These are phyloP conservation scores for Chaetomium sp. DNA, from an alignment of 2,329 filamentous ascomycete genomes.

Conservation along the genomic window DNA sequence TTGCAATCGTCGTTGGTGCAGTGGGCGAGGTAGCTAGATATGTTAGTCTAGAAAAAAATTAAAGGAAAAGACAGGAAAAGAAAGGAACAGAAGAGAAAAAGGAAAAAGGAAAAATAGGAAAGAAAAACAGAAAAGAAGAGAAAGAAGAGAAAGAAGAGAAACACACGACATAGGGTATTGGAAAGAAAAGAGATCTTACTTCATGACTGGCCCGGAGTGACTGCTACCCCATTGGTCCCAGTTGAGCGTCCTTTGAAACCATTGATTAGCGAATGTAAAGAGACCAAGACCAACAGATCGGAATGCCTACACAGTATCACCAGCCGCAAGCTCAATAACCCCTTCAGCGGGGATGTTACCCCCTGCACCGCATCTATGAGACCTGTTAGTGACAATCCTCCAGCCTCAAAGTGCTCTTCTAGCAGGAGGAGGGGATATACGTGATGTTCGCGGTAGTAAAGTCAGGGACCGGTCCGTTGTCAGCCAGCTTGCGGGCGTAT, in stretches of 20 bases:
- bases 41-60: too few relatives aligned
- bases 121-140: too few relatives aligned
- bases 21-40: conserved; percentile 29
- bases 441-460: conserved; percentile 24
- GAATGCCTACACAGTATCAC: conserved; percentile 18
- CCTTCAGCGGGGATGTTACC: conserved; percentile 17
- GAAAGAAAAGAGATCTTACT: conserved; percentile 7
- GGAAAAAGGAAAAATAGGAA: too few relatives aligned
- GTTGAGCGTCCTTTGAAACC: conserved; percentile 4
- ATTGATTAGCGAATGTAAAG: not conserved
- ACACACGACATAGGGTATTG: too few relatives aligned
- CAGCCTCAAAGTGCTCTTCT: not conserved
- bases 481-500: conserved; percentile 21
- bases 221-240: conserved; percentile 32
- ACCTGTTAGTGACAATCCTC: not conserved
- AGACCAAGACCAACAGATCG: not conserved
- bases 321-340: conserved; percentile 18
- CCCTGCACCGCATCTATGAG: conserved; percentile 16
- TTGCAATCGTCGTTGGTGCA: conserved; percentile 28
- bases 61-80: too few relatives aligned
- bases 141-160: too few relatives aligned
- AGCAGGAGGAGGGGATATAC: conserved; percentile 2
- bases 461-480: conserved; percentile 24
- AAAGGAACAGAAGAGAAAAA: not conserved
- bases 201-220: conserved; percentile 30